Evolutionary conservation across 805 yeast genomes (phyloP).

Genomic region (Yarrowia deformans): DNA sequence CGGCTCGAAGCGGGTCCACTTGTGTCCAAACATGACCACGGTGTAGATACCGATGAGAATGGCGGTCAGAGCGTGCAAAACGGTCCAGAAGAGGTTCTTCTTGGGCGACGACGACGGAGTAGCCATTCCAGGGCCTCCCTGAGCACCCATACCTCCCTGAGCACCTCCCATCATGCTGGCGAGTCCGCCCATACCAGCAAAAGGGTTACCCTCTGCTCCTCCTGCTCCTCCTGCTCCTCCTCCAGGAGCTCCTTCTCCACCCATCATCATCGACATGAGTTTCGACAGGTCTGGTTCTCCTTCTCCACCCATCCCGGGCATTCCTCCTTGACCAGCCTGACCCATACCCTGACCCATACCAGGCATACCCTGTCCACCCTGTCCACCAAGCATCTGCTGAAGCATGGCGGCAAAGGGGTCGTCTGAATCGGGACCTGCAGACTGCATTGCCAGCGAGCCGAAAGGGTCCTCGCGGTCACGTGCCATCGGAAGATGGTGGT

Average conservation of each 20-base stretch:
- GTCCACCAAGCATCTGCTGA: constrained; percentile 32
- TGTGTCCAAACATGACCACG: constrained; percentile 6
- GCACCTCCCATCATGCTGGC: constrained; percentile 6
- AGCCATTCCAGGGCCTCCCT: background rate
- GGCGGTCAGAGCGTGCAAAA: constrained; percentile 18
- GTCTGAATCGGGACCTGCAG: constrained; percentile 5
- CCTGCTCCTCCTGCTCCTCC: constrained; percentile 13
- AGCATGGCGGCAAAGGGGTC: constrained; percentile 33
- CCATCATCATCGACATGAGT: constrained; percentile 38
- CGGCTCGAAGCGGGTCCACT: background rate
- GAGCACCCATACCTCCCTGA: background rate
- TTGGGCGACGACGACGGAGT: background rate
- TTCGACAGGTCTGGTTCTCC: constrained; percentile 22
- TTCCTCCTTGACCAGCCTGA: background rate
- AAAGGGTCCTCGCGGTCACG: constrained; percentile 29
- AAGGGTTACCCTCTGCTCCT: constrained; percentile 2
- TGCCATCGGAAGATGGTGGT: constrained; percentile 14
- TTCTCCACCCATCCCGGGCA: background rate
- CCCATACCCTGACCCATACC: too few species aligned
- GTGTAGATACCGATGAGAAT: constrained; percentile 21
- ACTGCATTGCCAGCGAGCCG: constrained; percentile 26
- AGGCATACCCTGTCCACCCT: background rate
- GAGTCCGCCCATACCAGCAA: constrained; percentile 2
- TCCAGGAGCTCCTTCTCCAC: constrained; percentile 17
- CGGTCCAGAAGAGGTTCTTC: constrained; percentile 14